Conservation (phyloP, 2,329 filamentous ascomycete genomes). For the Cordyceps farinosa region DNA sequence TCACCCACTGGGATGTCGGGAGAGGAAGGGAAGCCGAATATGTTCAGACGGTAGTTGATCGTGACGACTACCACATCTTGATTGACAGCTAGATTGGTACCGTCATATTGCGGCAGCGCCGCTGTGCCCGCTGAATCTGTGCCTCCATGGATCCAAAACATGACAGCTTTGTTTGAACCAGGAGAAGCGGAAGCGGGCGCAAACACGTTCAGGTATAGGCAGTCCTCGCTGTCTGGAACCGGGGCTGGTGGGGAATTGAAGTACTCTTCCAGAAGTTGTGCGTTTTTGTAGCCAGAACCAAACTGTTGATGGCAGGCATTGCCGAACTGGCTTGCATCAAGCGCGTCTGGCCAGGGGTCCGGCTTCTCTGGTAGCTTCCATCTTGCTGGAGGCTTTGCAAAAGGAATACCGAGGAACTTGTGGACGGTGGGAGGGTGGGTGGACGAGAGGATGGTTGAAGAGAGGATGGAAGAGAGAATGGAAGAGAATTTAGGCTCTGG, state of each 20-base stretch:
- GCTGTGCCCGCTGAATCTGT: constrained; percentile 36
- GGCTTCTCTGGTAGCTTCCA: constrained; percentile 25
- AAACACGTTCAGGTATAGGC: constrained; percentile 33
- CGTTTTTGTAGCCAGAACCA: background rate
- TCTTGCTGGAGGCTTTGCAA: constrained; percentile 26
- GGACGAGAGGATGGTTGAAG: background rate
- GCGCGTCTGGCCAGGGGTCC: constrained; percentile 21
- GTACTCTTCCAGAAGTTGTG: constrained; percentile 11
- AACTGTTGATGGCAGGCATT: constrained; percentile 23
- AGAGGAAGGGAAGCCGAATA: constrained; percentile 40
- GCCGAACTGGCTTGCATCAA: constrained; percentile 26
- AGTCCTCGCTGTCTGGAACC: constrained; percentile 31
- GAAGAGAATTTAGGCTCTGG: background rate
- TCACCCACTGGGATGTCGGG: constrained; percentile 22
- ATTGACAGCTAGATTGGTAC: constrained; percentile 36
- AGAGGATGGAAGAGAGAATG: constrained; percentile 10
- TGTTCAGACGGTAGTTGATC: constrained; percentile 42
- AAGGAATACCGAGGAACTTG: constrained; percentile 32
- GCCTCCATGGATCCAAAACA: constrained; percentile 44
- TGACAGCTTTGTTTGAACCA: constrained; percentile 33
- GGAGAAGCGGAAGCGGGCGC: constrained; percentile 23
- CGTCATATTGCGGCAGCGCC: constrained; percentile 37
- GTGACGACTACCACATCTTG: constrained; percentile 46
- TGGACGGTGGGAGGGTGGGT: constrained; percentile 19
- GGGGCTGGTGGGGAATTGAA: constrained; percentile 26